phyloP scores from a whole-genome alignment of 1,284 basidiomycete species.

The Termitomyces sp. region DNA sequence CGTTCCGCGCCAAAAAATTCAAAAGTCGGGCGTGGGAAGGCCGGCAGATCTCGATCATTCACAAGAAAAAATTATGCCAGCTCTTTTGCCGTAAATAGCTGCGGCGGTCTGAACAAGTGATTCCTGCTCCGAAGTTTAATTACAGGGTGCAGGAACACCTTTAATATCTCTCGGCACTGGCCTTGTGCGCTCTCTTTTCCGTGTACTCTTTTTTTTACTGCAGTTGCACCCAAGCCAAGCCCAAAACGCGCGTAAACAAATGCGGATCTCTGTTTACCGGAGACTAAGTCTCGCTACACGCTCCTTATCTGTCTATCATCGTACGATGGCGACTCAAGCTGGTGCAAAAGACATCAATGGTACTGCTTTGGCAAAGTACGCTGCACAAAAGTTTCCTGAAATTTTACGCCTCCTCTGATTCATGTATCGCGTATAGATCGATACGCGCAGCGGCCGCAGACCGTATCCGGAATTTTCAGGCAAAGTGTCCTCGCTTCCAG shows the following conservation, averaged over 20 bases:
- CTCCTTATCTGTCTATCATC: conserved; percentile 37
- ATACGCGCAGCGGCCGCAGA: conserved; percentile 72
- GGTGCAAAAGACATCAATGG: conserved; percentile 79
- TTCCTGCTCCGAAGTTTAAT: conserved; percentile 6
- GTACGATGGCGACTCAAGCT: conserved; percentile 54
- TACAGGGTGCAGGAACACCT: conserved; percentile 15
- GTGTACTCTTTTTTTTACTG: conserved; percentile 6
- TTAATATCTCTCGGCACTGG: conserved; percentile 1
- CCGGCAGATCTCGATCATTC: conserved; percentile 2
- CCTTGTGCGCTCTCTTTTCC: not conserved
- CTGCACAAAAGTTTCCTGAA: not conserved
- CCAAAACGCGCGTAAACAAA: conserved; percentile 25
- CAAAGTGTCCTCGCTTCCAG: conserved; percentile 77
- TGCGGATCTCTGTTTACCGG: conserved; percentile 19
- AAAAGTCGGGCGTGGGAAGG: conserved; percentile 11
- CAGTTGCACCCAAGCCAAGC: conserved; percentile 1
- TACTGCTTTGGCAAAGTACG: conserved; percentile 81
- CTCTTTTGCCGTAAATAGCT: too few species aligned
- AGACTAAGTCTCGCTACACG: conserved; percentile 17
- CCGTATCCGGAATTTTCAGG: conserved; percentile 57
- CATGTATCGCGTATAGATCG: conserved; percentile 44
- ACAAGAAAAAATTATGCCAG: not conserved
- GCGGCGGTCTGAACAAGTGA: not conserved
- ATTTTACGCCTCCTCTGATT: not conserved
- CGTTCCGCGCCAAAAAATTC: conserved; percentile 19